Percentiles rank a stretch among this genome's conserved stretches.
Conservation (phyloP, 352 stramenopile genomes). For the Globisporangium carolinianum region DNA sequence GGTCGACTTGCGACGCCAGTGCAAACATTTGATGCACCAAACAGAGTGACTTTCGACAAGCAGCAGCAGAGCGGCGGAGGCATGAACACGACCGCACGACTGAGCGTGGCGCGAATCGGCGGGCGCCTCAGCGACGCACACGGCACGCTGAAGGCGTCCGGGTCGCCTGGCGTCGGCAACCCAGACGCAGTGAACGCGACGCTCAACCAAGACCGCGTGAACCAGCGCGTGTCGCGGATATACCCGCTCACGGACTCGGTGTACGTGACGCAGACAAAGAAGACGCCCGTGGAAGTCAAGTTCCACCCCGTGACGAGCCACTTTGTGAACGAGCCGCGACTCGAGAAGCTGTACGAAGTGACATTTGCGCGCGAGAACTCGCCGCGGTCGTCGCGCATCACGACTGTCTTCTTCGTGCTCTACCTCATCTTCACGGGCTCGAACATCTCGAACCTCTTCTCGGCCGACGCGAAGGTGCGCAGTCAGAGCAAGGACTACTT, state of each 20-base stretch:
- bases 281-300: conserved; percentile 70
- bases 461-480: conserved; percentile 42
- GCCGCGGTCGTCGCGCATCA: conserved; percentile 50
- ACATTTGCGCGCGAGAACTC: conserved; percentile 79
- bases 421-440: conserved; percentile 71
- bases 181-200: conserved; percentile 15
- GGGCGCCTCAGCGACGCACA: conserved; percentile 6
- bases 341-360: conserved; percentile 77
- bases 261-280: conserved; percentile 60
- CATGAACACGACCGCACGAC: conserved; percentile 1
- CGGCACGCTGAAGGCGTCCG: neutral
- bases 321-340: conserved; percentile 60
- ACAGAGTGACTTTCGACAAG: neutral
- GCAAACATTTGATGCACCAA: conserved; percentile 2
- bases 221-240: conserved; percentile 67
- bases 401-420: conserved; percentile 56
- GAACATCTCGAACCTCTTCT: conserved; percentile 66
- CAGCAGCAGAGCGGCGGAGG: neutral
- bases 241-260: conserved; percentile 70
- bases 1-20: conserved; percentile 10
- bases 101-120: neutral
- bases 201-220: conserved; percentile 52
- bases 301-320: conserved; percentile 69
- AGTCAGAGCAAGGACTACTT: conserved; percentile 53
- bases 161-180: neutral